These are phyloP conservation scores for Neoascochyta sp. DNA, from an alignment of 2,329 filamentous ascomycete species.

Conservation along the genomic window DNA sequence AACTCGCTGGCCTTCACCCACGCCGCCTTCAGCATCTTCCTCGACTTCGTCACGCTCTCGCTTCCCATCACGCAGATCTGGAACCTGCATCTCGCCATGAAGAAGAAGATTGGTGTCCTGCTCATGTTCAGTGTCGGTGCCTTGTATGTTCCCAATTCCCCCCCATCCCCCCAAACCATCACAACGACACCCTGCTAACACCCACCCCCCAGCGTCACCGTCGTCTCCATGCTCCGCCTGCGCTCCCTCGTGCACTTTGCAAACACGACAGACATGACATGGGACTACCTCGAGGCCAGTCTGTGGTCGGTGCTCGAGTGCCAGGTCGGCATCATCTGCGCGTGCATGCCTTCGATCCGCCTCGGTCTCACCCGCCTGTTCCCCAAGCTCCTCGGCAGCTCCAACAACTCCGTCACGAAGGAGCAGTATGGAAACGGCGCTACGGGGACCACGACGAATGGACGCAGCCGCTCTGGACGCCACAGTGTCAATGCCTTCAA, in stretches of 20 bases:
- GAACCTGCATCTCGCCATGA: constrained; percentile 24
- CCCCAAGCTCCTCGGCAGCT: constrained; percentile 5
- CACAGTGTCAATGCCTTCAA: constrained; percentile 1
- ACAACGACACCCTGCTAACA: not conserved
- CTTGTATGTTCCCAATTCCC: constrained; percentile 30
- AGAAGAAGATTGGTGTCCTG: constrained; percentile 36
- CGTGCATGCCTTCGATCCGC: constrained; percentile 41
- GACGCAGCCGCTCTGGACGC: constrained; percentile 1
- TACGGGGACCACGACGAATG: too few species aligned
- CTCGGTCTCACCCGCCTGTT: constrained; percentile 21
- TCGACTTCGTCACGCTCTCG: constrained; percentile 24
- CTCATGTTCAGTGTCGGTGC: constrained; percentile 38
- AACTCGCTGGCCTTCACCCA: constrained; percentile 29
- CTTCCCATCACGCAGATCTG: constrained; percentile 32
- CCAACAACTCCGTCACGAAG: constrained; percentile 2
- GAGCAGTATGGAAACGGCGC: constrained; percentile 1
- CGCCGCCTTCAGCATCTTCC: constrained; percentile 28
- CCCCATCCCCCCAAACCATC: too few species aligned
- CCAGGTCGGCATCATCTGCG: constrained; percentile 42
- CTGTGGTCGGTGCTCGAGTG: constrained; percentile 41
- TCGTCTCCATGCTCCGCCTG: constrained; percentile 43
- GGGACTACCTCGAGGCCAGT: constrained; percentile 9
- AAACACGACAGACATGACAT: constrained; percentile 37
- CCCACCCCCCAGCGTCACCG: constrained; percentile 38
- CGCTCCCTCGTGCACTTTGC: constrained; percentile 41